Base-by-base conservation (phyloP, 148 eudicot genomes). In the Camellia japonica region DNA sequence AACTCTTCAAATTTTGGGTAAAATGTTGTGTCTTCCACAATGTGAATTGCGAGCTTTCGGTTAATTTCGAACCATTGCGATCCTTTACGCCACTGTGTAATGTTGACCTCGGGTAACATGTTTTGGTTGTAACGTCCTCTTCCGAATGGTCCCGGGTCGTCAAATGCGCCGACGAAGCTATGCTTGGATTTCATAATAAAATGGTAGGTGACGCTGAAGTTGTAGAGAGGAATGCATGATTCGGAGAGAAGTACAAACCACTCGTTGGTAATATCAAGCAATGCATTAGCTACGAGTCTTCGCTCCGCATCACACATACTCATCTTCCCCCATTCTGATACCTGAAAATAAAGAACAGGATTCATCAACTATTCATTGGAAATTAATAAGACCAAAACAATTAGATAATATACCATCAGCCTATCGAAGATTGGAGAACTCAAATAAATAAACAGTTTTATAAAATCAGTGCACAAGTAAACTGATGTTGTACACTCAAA, bases 231-330 rank as follows among this genome's bases (percentile, higher is more conserved):
- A 44, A 79, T 79, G 71, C 82, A 79, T 0, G 82, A 79, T 72
- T 79, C 82, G 15, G 82, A 79, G 70, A 79, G 46, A 54, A 79
- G 82, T 12, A 79, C 38, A 49, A 79, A 79, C 47, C 76, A 74
- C 41, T 79, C 82, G 14, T 79, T 79, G 19, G 77, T 71, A 23
- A 79, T 71, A 62, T 79, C 82, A 20, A 71, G 82, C 43, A 79
- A 63, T 47, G 82, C 82, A 30, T 79, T 79, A 2, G 82, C 82
- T 3, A 79, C 77, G 23, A 79, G 82, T 18, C 76, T 79, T 79
- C 74, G 61, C 66, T 79, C 82, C 8, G 82, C 82, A 30, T 79
- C 82, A 18, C 82, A 79, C 82, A 79, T 79, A n/a, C 82, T 79
- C 82, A 72, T 79, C 49, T 65, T 71, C 19, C 82, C 82, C 82